Evolutionary conservation across 768 basidiomycete species (phyloP).

Genomic region (Xerocomellus chrysenteron): DNA sequence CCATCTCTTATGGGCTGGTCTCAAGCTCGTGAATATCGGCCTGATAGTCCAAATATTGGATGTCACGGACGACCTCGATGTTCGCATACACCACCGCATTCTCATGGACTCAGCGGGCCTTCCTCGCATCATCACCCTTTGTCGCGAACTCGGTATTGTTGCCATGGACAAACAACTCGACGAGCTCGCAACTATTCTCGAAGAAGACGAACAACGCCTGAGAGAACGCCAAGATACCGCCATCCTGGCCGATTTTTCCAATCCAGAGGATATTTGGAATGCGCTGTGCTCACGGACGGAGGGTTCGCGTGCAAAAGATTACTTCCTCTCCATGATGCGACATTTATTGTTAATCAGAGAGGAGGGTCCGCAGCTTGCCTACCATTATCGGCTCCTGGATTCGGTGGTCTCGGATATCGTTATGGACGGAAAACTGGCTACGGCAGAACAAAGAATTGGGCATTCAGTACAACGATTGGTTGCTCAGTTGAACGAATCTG

Average conservation of each 20-base stretch:
- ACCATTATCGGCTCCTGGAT: conserved; percentile 91
- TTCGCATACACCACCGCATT: conserved; percentile 82
- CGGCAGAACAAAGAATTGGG: conserved; percentile 82
- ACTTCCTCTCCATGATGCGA: conserved; percentile 92
- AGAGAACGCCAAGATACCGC: conserved; percentile 74
- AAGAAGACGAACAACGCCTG: conserved; percentile 73
- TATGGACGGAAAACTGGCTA: conserved; percentile 84
- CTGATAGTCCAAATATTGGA: conserved; percentile 69
- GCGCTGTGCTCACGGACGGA: conserved; percentile 76
- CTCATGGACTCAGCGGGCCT: conserved; percentile 91
- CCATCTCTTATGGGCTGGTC: conserved; percentile 11
- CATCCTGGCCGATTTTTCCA: conserved; percentile 71
- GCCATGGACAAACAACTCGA: conserved; percentile 66
- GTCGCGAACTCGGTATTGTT: conserved; percentile 61
- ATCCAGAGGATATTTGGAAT: conserved; percentile 85
- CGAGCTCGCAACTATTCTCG: conserved; percentile 56
- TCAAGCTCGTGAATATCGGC: conserved; percentile 54
- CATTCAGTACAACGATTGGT: conserved; percentile 88
- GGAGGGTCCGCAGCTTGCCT: conserved; percentile 78
- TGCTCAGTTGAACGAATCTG: conserved; percentile 86
- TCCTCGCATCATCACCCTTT: conserved; percentile 66
- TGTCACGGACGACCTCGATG: conserved; percentile 71
- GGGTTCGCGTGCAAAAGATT: conserved; percentile 74
- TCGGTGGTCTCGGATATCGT: conserved; percentile 88
- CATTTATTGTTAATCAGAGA: conserved; percentile 89